Evolutionary conservation across 148 eudicot species (phyloP).

Genomic region (Oxyria digyna): DNA sequence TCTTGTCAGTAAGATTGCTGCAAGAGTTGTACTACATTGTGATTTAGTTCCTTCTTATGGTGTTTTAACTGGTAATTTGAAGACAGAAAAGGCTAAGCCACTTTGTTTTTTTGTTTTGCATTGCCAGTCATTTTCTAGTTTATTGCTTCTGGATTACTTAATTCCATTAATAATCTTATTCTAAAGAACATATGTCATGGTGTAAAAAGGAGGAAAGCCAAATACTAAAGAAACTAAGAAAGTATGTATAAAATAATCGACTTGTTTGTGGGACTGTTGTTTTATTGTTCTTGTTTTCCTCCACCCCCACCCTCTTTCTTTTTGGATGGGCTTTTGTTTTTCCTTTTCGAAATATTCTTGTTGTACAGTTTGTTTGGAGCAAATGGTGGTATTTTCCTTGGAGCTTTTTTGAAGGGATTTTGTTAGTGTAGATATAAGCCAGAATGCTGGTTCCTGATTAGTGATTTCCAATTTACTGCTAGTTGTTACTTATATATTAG

Average conservation of each 20-base stretch:
- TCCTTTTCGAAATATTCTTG: slow-evolving; percentile 16
- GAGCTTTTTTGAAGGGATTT: slow-evolving; percentile 75
- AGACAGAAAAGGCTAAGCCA: neutral
- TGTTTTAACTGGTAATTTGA: neutral
- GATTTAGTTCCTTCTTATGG: too few species aligned
- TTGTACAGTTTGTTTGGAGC: slow-evolving; percentile 50
- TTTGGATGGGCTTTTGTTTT: slow-evolving; percentile 19
- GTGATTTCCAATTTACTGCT: slow-evolving; percentile 13
- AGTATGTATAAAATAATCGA: slow-evolving; percentile 15
- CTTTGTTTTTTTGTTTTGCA: slow-evolving; percentile 1
- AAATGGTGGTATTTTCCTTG: slow-evolving; percentile 53
- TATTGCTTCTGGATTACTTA: slow-evolving; percentile 1
- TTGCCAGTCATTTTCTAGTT: neutral
- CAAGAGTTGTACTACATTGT: neutral
- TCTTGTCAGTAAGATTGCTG: neutral
- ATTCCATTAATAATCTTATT: neutral
- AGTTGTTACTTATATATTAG: slow-evolving; percentile 15
- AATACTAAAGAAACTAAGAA: neutral
- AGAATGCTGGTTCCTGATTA: slow-evolving; percentile 16
- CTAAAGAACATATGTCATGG: slow-evolving; percentile 1
- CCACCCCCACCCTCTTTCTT: slow-evolving; percentile 6
- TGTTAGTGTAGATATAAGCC: slow-evolving; percentile 21
- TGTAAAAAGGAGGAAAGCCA: slow-evolving; percentile 29
- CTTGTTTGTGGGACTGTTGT: slow-evolving; percentile 14
- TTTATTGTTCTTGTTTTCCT: slow-evolving; percentile 7